Base-by-base conservation (phyloP, 805 yeast genomes). In the Ogataea glucozyma region DNA sequence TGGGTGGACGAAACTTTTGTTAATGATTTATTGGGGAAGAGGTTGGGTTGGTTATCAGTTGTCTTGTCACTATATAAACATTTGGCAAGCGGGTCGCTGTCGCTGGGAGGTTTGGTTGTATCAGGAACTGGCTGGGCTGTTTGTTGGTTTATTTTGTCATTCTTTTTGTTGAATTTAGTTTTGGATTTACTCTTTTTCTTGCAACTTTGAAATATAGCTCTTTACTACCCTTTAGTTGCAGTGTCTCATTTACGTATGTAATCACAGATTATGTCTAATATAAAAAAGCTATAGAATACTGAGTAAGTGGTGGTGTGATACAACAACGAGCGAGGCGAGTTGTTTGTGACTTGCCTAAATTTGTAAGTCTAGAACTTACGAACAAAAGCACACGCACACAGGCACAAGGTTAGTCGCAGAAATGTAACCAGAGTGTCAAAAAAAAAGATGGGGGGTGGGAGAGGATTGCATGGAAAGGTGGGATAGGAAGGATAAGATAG, bases 41-140 rank as follows among this genome's bases (percentile, higher is more conserved):
- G 37, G 42, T 26, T 33, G 24, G 3, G 12, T 24, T 18, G 19
- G 26, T 36, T 16, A 5, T 6, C 6, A n/a, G n/a, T 26, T 8
- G 14, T 19, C 11, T 22, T 32, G 17, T 20, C 18, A 16, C 14
- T 13, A 7, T 24, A 24, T 11, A 22, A 6, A 22, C 7, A 10
- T 10, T 22, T 22, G n/a, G 6, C 5, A 27, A 27, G 31, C 16
- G 34, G 34, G 17, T 32, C 35, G 7, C 16, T 12, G n/a, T n/a
- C n/a, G 19, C 21, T 30, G 33, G 11, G 20, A 16, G 5, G 5
- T 30, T 19, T 17, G 26, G 24, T 45, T 34, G 43, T 45, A 32
- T 41, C 43, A 41, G 35, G 49, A 41, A 41, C n/a, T n/a, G n/a
- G n/a, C n/a, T 34, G 40, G 40, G 49, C 32, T 40, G 44, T 26